Evolutionary conservation across 2,329 filamentous ascomycete genomes (phyloP), one percentile per base, ranked within the genome.

Genomic region (Apiospora saccharicola): DNA sequence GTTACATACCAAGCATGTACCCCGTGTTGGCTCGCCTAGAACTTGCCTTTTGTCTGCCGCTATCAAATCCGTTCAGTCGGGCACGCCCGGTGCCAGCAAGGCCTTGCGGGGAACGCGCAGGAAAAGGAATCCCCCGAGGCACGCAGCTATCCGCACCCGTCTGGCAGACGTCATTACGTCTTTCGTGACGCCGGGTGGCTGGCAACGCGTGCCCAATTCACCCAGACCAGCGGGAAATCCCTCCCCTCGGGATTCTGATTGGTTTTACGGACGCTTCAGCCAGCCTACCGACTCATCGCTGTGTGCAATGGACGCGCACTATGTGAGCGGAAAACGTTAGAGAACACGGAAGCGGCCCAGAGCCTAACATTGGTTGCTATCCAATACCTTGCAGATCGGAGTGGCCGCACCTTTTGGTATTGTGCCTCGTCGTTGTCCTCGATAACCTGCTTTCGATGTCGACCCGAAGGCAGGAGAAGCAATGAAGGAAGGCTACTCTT

Each of bases 11-110:
- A 37, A 64, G 34, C 34, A 41, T 64, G 57, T 41, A 41, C 57
- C 34, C 57, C 57, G 57, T 64, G 34, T 19, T 64, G 34, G 34
- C 57, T 41, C 34, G 57, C 57, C 41, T 64, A 64, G 34, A 19
- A 41, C 3, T 22, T 64, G 19, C 57, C n/a, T 41, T 64, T 64
- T 64, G 34, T 13, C 57, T 64, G 57, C 57, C 57, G 57, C 57
- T 37, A 64, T 64, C 57, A 64, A 24, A 64, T 64, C 57, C 57
- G 13, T 22, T 64, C 57, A 64, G 57, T 64, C 57, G 57, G 57
- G 30, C 57, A 37, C 57, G 57, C 57, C 57, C 57, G 51, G 57
- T 22, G 22, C 10, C 34, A 64, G n/a, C 34, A 22, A n/a, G 34
- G 57, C n/a, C 57, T 64, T 34, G 57, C 57, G 57, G 57, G 53